Percentiles rank a stretch among this genome's conserved stretches.
Evolutionary conservation across 1,284 basidiomycete species (phyloP).

Genomic region (Trametes hirsuta): DNA sequence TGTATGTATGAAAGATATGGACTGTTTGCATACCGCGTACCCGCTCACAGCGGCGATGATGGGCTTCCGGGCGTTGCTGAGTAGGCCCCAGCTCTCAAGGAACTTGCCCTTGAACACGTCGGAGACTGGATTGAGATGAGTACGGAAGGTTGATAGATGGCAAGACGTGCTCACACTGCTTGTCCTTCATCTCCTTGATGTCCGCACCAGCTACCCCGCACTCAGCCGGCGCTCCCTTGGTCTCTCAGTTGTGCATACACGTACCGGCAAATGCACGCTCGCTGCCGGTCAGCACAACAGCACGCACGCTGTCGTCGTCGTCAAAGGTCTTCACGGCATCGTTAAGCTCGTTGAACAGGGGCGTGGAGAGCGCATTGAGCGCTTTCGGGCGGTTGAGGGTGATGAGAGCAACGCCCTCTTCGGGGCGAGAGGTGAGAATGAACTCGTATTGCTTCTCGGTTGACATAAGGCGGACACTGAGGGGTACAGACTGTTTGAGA

Average conservation of each 20-base stretch:
- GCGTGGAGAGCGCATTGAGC: conserved; percentile 88
- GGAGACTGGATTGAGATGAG: conserved; percentile 53
- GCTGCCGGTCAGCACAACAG: conserved; percentile 93
- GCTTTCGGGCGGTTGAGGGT: conserved; percentile 97
- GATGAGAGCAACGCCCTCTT: conserved; percentile 82
- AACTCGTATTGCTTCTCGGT: conserved; percentile 57
- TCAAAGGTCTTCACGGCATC: conserved; percentile 76
- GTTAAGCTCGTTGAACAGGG: conserved; percentile 81
- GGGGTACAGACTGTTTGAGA: conserved; percentile 8
- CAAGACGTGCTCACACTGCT: conserved; percentile 65
- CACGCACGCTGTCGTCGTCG: conserved; percentile 72
- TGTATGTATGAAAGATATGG: not conserved
- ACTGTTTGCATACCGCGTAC: conserved; percentile 72
- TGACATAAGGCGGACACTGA: conserved; percentile 32
- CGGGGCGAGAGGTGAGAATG: conserved; percentile 77
- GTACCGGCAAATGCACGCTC: conserved; percentile 92
- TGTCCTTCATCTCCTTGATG: conserved; percentile 95
- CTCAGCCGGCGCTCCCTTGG: not conserved
- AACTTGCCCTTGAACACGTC: conserved; percentile 92
- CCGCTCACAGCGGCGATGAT: conserved; percentile 97
- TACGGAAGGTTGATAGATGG: not conserved
- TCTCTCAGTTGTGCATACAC: conserved; percentile 19
- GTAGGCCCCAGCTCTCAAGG: conserved; percentile 84
- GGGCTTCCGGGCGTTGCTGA: conserved; percentile 85
- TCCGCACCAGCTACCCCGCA: conserved; percentile 73